Base-by-base conservation (phyloP, 495 filamentous ascomycete species). In the Aspergillus avenaceus region DNA sequence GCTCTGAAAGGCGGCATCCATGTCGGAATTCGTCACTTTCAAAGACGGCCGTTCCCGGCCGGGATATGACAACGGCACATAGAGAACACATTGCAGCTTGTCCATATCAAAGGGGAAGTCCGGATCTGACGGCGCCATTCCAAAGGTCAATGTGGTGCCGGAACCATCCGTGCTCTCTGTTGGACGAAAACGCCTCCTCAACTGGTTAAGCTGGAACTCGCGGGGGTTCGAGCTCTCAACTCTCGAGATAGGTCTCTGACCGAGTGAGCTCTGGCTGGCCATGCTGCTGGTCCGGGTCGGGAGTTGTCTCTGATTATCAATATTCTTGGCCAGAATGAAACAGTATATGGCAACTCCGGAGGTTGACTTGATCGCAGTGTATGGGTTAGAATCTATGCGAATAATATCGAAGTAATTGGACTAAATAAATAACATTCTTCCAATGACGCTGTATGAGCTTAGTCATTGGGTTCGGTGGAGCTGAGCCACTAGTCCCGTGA, bases 61-160 rank as follows among this genome's bases (percentile, higher is more conserved):
- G 2, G 88, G 87, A 61, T 89, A 93, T 11, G 60, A 63, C 0
- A 45, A 49, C 1, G 90, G 88, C 7, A 96, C 77, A 44, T 70
- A 76, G n/a, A 96, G 71, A 2, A 80, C 71, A 59, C 89, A 91
- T 48, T 86, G 73, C n/a, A 95, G 69, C 18, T 73, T 73, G 9
- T 84, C 78, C 52, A 95, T 69, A 18, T 91, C 86, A 52, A 87
- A 95, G 5, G 89, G 84, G 52, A 92, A 92, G 60, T 95, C 89
- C 0, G 89, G 89, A 60, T 95, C 91, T n/a, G 88, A 91, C 5
- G 91, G 91, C 12, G 64, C 67, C 47, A 96, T 55, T 18, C 71
- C 73, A 63, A 95, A 88, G 0, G 69, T 63, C 18, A 91, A 64
- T 12, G 76, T 75, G 6, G 76, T 81, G 11, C 77, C 80, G 44